These are phyloP conservation scores for Cymbopogon citratus DNA, from an alignment of 176 grass and related monocot species.

Conservation along the genomic window DNA sequence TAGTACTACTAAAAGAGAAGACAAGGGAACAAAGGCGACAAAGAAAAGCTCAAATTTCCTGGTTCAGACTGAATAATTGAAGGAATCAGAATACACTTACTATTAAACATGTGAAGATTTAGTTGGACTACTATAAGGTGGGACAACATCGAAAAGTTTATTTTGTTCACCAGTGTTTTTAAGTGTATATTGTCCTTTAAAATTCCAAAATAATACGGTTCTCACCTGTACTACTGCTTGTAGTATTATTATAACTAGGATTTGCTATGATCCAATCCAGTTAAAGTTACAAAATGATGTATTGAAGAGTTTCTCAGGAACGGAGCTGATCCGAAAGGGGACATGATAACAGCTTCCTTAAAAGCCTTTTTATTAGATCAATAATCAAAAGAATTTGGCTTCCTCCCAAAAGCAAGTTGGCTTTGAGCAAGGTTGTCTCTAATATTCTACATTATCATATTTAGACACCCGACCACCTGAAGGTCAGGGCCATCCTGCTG, in stretches of 20 bases:
- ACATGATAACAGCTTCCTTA: slow-evolving; percentile 3
- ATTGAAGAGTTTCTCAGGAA: background rate
- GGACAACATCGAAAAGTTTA: background rate
- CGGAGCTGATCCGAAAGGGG: slow-evolving; percentile 18
- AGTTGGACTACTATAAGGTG: background rate
- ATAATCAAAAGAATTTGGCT: background rate
- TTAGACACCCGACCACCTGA: background rate
- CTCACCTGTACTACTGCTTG: background rate
- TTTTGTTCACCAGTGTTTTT: background rate
- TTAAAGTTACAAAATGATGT: background rate
- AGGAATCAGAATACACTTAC: background rate
- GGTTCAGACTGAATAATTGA: background rate
- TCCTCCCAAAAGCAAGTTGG: background rate
- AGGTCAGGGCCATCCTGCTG: slow-evolving; percentile 7
- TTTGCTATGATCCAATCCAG: background rate
- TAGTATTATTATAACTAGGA: background rate
- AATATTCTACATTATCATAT: slow-evolving; percentile 13
- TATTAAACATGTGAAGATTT: background rate
- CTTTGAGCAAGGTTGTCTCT: background rate
- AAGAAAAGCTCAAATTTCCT: background rate
- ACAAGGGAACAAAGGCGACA: background rate
- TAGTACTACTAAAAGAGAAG: background rate
- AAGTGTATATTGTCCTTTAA: background rate
- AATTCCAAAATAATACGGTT: background rate
- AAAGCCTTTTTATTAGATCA: background rate